Conservation (phyloP, 805 yeast species). For the Komagataella phaffii region DNA sequence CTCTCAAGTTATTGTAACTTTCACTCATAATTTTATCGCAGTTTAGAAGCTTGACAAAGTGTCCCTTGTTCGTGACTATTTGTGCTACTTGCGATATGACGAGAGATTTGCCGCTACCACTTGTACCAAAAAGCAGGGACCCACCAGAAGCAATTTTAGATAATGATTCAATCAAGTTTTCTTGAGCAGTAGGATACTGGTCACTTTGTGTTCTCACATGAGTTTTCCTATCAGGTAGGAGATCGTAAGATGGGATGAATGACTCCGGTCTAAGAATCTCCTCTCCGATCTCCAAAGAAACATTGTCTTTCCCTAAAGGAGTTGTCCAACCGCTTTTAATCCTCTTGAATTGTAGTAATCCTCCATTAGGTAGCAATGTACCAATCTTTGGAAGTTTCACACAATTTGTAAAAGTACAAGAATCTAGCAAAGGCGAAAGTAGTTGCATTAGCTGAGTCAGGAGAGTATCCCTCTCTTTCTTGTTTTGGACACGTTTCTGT, state of each 20-base stretch:
- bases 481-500: background rate
- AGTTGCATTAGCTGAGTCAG: background rate
- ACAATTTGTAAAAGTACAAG: slow-evolving; percentile 29
- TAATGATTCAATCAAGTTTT: slow-evolving; percentile 24
- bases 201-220: slow-evolving; percentile 19
- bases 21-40: slow-evolving; percentile 50
- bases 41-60: slow-evolving; percentile 30
- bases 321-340: slow-evolving; percentile 32
- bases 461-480: background rate
- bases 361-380: slow-evolving; percentile 42
- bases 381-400: slow-evolving; percentile 35
- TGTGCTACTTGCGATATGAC: slow-evolving; percentile 28
- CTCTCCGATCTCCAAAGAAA: slow-evolving; percentile 33
- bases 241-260: slow-evolving; percentile 14
- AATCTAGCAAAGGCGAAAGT: background rate
- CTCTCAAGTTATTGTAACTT: slow-evolving; percentile 28
- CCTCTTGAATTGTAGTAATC: slow-evolving; percentile 34
- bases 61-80: slow-evolving; percentile 26
- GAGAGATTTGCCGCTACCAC: slow-evolving; percentile 76
- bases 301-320: slow-evolving; percentile 10
- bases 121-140: slow-evolving; percentile 51
- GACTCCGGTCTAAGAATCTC: slow-evolving; percentile 32
- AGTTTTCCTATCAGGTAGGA: slow-evolving; percentile 1
- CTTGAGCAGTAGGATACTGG: slow-evolving; percentile 30
- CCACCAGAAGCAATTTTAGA: slow-evolving; percentile 18